These are phyloP conservation scores for Dipodascus albidus DNA, from an alignment of 805 yeast species.

Conservation along the genomic window DNA sequence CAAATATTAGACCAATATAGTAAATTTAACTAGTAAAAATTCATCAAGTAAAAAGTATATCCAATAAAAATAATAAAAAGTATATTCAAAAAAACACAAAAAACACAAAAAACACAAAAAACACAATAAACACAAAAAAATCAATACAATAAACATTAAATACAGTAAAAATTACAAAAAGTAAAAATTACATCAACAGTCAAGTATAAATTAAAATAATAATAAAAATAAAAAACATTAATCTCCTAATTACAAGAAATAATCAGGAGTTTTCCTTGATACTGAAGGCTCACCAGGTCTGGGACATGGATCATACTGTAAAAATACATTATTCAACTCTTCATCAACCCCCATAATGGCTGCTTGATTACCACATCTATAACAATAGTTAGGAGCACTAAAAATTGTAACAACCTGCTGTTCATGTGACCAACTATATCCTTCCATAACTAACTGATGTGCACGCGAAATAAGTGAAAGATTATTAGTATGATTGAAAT, in stretches of 20 bases:
- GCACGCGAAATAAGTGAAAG: constrained; percentile 85
- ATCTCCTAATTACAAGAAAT: constrained; percentile 42
- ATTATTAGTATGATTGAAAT: constrained; percentile 88
- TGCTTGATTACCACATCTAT: constrained; percentile 96
- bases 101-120: not conserved
- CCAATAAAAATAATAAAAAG: no score
- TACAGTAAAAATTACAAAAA: not conserved
- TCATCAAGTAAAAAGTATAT: no score
- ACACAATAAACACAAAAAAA: not conserved
- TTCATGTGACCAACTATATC: constrained; percentile 90
- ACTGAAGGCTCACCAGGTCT: constrained; percentile 98
- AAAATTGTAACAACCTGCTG: constrained; percentile 90
- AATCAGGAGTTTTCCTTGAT: constrained; percentile 93
- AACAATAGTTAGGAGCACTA: constrained; percentile 93
- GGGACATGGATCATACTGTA: constrained; percentile 93
- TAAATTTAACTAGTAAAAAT: no score
- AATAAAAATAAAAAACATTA: not conserved
- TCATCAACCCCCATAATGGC: constrained; percentile 98
- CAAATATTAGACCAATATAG: no score
- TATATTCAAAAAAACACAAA: not conserved
- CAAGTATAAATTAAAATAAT: not conserved
- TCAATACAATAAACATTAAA: not conserved
- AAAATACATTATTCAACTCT: constrained; percentile 67
- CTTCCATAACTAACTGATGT: constrained; percentile 97
- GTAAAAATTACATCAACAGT: not conserved